These are phyloP conservation scores for Suillus ampliporus DNA, from an alignment of 768 basidiomycete species.

Conservation along the genomic window DNA sequence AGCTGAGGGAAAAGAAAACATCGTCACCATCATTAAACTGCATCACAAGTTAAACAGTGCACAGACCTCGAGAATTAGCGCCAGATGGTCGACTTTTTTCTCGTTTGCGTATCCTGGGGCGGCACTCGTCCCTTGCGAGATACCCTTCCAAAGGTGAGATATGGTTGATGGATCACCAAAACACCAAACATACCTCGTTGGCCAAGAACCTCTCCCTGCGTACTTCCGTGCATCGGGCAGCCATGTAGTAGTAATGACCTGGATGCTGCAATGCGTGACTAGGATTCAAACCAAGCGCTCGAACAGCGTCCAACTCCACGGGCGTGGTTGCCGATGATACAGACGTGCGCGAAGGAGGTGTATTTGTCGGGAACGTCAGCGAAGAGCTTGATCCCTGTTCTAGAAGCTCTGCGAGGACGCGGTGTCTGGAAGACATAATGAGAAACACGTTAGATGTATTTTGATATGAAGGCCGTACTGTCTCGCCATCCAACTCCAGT, in stretches of 20 bases:
- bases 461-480: slow-evolving; percentile 60
- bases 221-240: slow-evolving; percentile 84
- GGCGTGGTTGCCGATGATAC: slow-evolving; percentile 30
- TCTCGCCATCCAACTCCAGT: slow-evolving; percentile 95
- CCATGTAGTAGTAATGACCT: slow-evolving; percentile 86
- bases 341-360: slow-evolving; percentile 42
- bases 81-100: slow-evolving; percentile 89
- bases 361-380: slow-evolving; percentile 64
- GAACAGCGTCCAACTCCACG: slow-evolving; percentile 62
- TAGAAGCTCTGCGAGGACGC: slow-evolving; percentile 88
- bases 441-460: not conserved
- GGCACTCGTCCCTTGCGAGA: slow-evolving; percentile 41
- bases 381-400: slow-evolving; percentile 77
- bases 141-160: slow-evolving; percentile 13
- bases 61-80: slow-evolving; percentile 80
- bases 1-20: slow-evolving; percentile 53
- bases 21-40: slow-evolving; percentile 16
- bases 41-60: not conserved
- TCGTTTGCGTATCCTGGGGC: slow-evolving; percentile 87
- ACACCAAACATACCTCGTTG: slow-evolving; percentile 52
- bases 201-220: slow-evolving; percentile 70
- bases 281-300: slow-evolving; percentile 76
- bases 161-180: not conserved
- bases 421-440: slow-evolving; percentile 58
- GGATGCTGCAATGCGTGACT: slow-evolving; percentile 86